Conservation (phyloP, 139 green algal genomes). For the Picochlorum sp. region DNA sequence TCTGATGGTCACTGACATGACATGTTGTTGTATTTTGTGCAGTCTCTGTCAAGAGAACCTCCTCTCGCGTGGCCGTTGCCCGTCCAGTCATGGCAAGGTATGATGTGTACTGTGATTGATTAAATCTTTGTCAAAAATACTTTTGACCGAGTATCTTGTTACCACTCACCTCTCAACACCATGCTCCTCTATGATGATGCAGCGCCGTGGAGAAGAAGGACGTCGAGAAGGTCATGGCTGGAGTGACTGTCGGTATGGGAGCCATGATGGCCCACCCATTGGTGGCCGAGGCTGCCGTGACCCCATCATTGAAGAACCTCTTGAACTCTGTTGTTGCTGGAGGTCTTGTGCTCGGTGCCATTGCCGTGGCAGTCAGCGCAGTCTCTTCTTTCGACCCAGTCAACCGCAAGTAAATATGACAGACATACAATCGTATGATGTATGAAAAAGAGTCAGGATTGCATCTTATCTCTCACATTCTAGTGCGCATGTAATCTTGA, state of each 20-base stretch:
- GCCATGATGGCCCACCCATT: conserved; percentile 53
- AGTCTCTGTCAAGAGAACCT: too few relatives aligned
- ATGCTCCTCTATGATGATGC: conserved; percentile 12
- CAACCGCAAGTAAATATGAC: conserved; percentile 24
- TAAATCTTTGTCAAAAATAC: too few relatives aligned
- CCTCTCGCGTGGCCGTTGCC: too few relatives aligned
- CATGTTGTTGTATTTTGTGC: too few relatives aligned
- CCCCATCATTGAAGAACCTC: conserved; percentile 91
- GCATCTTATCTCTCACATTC: too few relatives aligned
- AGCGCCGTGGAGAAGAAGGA: conserved; percentile 47
- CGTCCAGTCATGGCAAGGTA: conserved; percentile 15
- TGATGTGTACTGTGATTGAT: neutral
- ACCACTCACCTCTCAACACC: too few relatives aligned
- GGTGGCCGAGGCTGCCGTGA: conserved; percentile 67
- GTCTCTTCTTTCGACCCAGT: conserved; percentile 81
- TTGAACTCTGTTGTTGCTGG: conserved; percentile 79
- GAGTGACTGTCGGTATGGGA: conserved; percentile 42
- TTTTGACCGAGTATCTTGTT: neutral
- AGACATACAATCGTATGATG: neutral
- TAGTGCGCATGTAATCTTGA: too few relatives aligned
- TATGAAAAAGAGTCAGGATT: neutral
- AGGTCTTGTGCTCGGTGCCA: conserved; percentile 69
- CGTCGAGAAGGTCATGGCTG: conserved; percentile 42
- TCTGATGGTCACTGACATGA: too few relatives aligned
- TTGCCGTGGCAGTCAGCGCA: conserved; percentile 66